phyloP scores from a whole-genome alignment of 371 early-diverging fungal species.

The Mortierella sp. region DNA sequence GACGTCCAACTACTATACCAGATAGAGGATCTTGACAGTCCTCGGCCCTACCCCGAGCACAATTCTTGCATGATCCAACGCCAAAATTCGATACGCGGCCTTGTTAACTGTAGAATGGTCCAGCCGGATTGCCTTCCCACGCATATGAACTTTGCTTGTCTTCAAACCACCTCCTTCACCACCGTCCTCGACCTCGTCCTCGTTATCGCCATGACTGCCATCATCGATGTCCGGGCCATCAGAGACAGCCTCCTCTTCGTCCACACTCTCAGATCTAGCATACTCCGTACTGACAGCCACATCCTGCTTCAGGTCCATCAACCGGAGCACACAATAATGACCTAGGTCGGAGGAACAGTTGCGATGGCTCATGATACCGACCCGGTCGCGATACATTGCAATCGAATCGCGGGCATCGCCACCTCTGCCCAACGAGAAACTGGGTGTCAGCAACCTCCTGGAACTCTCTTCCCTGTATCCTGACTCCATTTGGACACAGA shows the following conservation, averaged over 20 bases:
- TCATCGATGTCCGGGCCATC: not conserved
- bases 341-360: slow-evolving; percentile 34
- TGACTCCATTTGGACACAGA: slow-evolving; percentile 21
- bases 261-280: slow-evolving; percentile 7
- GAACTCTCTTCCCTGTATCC: slow-evolving; percentile 27
- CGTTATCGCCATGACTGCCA: not conserved
- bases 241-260: slow-evolving; percentile 4
- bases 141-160: slow-evolving; percentile 2
- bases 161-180: not conserved
- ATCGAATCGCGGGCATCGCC: slow-evolving; percentile 48
- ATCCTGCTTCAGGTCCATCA: slow-evolving; percentile 29
- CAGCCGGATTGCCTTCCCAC: slow-evolving; percentile 30
- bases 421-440: slow-evolving; percentile 39
- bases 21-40: slow-evolving; percentile 39
- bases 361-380: slow-evolving; percentile 44
- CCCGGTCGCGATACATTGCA: slow-evolving; percentile 46
- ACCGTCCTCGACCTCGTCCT: not conserved
- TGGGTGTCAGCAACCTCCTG: slow-evolving; percentile 11
- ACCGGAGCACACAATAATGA: slow-evolving; percentile 38
- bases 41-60: slow-evolving; percentile 47
- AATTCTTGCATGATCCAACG: slow-evolving; percentile 53
- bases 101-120: slow-evolving; percentile 27
- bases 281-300: slow-evolving; percentile 32
- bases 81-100: slow-evolving; percentile 34
- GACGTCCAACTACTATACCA: slow-evolving; percentile 23